A percentile compares a stretch with the other conserved stretches of the same genome.
These are phyloP conservation scores for Mortierella alpina DNA, from an alignment of 192 early-diverging fungal genomes.

Conservation along the genomic window DNA sequence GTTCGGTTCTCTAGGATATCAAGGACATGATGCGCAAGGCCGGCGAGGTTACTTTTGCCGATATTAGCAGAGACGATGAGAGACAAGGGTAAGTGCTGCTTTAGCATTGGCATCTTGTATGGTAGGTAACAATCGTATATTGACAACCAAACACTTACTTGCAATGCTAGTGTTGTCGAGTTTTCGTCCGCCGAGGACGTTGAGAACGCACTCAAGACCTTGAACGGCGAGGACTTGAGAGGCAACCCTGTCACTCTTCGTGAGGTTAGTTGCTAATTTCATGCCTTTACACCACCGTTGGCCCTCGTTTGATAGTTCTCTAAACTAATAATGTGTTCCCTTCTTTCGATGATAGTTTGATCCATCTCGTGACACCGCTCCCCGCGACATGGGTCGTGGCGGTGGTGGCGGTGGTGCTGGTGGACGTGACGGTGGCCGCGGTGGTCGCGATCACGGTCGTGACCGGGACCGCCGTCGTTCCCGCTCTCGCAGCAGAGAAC, in stretches of 20 bases:
- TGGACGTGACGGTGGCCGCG: slow-evolving; percentile 50
- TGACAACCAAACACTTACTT: neutral
- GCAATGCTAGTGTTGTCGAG: slow-evolving; percentile 82
- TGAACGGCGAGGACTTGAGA: slow-evolving; percentile 80
- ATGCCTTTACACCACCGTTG: neutral
- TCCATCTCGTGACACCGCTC: slow-evolving; percentile 37
- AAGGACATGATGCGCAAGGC: slow-evolving; percentile 96
- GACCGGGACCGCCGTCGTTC: slow-evolving; percentile 62
- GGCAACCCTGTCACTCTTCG: slow-evolving; percentile 75
- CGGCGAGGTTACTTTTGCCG: slow-evolving; percentile 94
- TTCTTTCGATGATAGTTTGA: slow-evolving; percentile 18
- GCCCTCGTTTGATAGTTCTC: slow-evolving; percentile 15
- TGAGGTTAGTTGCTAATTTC: slow-evolving; percentile 60
- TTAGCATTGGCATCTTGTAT: neutral
- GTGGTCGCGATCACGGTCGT: slow-evolving; percentile 58
- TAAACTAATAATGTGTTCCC: neutral
- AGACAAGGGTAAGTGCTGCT: slow-evolving; percentile 78
- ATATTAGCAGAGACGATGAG: slow-evolving; percentile 83
- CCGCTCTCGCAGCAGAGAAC: slow-evolving; percentile 60
- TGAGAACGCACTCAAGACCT: slow-evolving; percentile 85
- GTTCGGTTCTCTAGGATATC: slow-evolving; percentile 80
- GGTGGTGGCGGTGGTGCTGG: slow-evolving; percentile 41
- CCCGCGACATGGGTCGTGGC: slow-evolving; percentile 53
- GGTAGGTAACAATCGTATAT: neutral
- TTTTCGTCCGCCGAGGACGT: slow-evolving; percentile 84